phyloP scores from a whole-genome alignment of 1,284 basidiomycete genomes.

The Meira miltonrushii region DNA sequence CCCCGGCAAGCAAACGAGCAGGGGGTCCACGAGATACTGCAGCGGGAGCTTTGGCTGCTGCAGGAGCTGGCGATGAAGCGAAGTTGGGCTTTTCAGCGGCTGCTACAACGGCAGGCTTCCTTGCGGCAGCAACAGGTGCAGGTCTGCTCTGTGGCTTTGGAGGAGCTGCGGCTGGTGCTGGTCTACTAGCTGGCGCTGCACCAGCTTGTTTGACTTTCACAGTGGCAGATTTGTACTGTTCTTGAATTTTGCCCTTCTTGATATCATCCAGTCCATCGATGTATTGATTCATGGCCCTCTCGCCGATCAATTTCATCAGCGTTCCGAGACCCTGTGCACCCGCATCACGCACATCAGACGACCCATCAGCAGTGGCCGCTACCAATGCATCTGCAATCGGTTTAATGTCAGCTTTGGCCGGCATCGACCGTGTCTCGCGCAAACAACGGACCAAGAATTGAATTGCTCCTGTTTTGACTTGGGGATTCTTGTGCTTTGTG shows the following conservation, averaged over 20 bases:
- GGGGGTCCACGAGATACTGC: not conserved
- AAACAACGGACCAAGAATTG: conserved; percentile 82
- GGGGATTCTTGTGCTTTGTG: conserved; percentile 86
- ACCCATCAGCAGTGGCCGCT: conserved; percentile 75
- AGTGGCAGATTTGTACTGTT: conserved; percentile 63
- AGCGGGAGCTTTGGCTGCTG: conserved; percentile 19
- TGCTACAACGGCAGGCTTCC: conserved; percentile 29
- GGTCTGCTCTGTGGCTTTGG: conserved; percentile 10
- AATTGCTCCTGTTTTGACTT: conserved; percentile 88
- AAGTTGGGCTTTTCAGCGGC: conserved; percentile 20
- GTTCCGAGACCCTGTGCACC: conserved; percentile 82
- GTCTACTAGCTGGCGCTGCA: conserved; percentile 13
- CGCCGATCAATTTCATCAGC: conserved; percentile 95
- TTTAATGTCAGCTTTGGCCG: conserved; percentile 73
- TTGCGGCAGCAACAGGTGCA: conserved; percentile 14
- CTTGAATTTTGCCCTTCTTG: conserved; percentile 87
- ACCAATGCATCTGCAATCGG: conserved; percentile 74
- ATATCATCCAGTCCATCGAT: conserved; percentile 84
- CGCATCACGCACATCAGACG: conserved; percentile 83
- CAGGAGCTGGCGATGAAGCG: conserved; percentile 17
- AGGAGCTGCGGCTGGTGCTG: conserved; percentile 17
- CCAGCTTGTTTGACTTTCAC: conserved; percentile 39
- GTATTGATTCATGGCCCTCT: conserved; percentile 79
- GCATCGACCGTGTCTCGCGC: conserved; percentile 61
- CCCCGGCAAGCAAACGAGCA: not conserved